A percentile compares a stretch with the other conserved stretches of the same genome.
Evolutionary conservation across 306 rosid species (phyloP).

Genomic region (Fragaria vesca): DNA sequence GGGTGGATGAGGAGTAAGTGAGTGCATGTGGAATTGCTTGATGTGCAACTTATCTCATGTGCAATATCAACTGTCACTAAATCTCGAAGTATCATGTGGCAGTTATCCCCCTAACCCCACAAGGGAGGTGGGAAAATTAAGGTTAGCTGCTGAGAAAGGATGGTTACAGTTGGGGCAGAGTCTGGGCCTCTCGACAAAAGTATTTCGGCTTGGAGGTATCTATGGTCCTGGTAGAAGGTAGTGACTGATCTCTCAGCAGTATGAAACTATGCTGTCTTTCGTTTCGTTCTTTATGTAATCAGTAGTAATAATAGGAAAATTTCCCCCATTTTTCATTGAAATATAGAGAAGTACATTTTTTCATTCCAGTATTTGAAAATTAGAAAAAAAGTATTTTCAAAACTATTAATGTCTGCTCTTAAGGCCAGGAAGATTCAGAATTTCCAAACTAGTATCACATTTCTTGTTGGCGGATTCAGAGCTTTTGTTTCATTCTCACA

Average conservation of each 20-base stretch:
- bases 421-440: neutral
- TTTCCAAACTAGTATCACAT: neutral
- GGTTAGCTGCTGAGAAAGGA: conserved; percentile 75
- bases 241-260: conserved; percentile 7
- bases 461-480: neutral
- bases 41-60: conserved; percentile 24
- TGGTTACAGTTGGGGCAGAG: conserved; percentile 61
- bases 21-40: conserved; percentile 32
- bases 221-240: conserved; percentile 98
- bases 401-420: conserved; percentile 2
- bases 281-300: neutral
- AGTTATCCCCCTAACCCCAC: conserved; percentile 62
- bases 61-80: conserved; percentile 28
- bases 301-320: neutral
- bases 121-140: conserved; percentile 49
- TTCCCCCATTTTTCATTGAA: neutral
- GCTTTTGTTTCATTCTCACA: conserved; percentile 7
- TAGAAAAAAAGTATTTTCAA: neutral
- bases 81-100: conserved; percentile 32
- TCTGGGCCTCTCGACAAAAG: conserved; percentile 47
- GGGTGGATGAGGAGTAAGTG: conserved; percentile 91
- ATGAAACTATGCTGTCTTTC: neutral
- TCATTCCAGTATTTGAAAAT: neutral
- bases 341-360: neutral
- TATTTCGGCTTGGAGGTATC: conserved; percentile 91